A percentile compares a stretch with the other conserved stretches of the same genome.
Conservation (phyloP, 805 yeast genomes). For the Starmerella sirachaensis region DNA sequence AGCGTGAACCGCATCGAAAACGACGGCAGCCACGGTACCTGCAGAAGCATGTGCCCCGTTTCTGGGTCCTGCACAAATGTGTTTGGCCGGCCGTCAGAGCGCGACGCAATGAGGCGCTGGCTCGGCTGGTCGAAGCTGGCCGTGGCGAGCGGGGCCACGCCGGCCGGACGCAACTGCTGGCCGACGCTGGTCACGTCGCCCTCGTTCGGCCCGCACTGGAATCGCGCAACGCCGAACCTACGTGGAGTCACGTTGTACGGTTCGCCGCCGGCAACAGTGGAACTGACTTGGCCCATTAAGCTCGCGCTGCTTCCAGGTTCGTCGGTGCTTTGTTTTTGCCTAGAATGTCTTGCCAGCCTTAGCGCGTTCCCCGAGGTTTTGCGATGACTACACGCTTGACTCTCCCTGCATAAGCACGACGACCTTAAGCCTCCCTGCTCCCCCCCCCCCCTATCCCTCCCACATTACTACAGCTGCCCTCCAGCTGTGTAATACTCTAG, state of each 20-base stretch:
- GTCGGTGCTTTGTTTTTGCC: too few species aligned
- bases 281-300: slow-evolving; percentile 24
- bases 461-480: too few species aligned
- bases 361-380: too few species aligned
- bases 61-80: slow-evolving; percentile 21
- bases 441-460: too few species aligned
- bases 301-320: too few species aligned
- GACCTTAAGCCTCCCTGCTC: too few species aligned
- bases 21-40: slow-evolving; percentile 19
- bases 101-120: slow-evolving; percentile 4
- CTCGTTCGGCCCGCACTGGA: slow-evolving; percentile 16
- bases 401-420: too few species aligned
- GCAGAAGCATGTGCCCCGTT: slow-evolving; percentile 14
- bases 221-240: slow-evolving; percentile 14
- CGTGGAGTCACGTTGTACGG: slow-evolving; percentile 15
- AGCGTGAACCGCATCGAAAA: slow-evolving; percentile 15
- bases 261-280: slow-evolving; percentile 10
- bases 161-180: slow-evolving; percentile 4
- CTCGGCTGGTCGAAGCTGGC: slow-evolving; percentile 8
- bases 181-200: slow-evolving; percentile 15
- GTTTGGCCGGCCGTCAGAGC: slow-evolving; percentile 16
- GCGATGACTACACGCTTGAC: too few species aligned
- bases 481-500: too few species aligned
- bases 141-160: slow-evolving; percentile 6
- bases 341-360: too few species aligned